Evolutionary conservation across 148 eudicot genomes (phyloP).

Genomic region (Vaccinium darrowii): DNA sequence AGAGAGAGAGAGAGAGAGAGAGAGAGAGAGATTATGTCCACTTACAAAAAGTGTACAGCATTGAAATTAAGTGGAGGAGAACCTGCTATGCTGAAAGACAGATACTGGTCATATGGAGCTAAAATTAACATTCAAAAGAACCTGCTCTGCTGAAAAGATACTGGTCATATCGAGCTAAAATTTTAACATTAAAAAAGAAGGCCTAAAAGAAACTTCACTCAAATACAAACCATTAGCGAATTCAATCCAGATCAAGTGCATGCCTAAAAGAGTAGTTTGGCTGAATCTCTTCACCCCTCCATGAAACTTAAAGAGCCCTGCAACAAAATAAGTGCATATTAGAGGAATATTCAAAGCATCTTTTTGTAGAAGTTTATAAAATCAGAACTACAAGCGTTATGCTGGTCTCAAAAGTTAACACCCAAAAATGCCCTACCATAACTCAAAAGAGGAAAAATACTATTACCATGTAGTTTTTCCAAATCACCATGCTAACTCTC

Average conservation of each 20-base stretch:
- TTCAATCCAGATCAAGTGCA: constrained; percentile 15
- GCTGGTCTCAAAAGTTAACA: neutral
- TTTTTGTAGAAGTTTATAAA: neutral
- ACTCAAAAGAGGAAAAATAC: neutral
- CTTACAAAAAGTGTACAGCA: neutral
- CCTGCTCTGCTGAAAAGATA: no score
- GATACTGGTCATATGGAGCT: no score
- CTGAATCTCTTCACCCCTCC: neutral
- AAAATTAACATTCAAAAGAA: no score
- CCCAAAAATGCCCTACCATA: no score
- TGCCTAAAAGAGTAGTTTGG: neutral
- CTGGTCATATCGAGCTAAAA: neutral
- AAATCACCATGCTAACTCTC: neutral
- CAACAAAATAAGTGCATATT: neutral
- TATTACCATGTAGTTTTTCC: neutral
- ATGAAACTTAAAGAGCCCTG: neutral
- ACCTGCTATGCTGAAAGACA: neutral
- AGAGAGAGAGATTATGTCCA: neutral
- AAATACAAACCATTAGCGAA: constrained; percentile 21
- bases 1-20: no score
- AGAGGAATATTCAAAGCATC: neutral
- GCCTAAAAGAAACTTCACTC: constrained; percentile 9
- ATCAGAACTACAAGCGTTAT: neutral
- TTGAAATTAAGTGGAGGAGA: neutral
- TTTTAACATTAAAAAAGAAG: neutral